Evolutionary conservation across 768 basidiomycete species (phyloP), one percentile per base, ranked within the genome.

Genomic region (Cytidiella melzeri): DNA sequence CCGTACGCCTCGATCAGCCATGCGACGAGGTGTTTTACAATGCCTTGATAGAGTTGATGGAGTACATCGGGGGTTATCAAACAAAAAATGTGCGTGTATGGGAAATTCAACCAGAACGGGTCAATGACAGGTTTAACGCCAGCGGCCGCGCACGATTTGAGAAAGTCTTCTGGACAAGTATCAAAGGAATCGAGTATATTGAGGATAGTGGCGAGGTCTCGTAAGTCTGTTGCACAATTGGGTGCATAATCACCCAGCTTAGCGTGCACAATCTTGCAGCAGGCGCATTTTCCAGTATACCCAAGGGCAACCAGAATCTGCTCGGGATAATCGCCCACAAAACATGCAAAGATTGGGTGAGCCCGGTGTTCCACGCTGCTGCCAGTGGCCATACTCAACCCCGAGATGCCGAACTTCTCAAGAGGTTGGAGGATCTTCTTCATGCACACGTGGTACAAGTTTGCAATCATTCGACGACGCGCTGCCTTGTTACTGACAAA

Each of bases 321-420:
- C 38, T 57, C 57, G 2, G 57, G 60, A 41, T 57, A 57, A 24
- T 60, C 61, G 0, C 53, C 54, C 13, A 57, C 51, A 40, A 46
- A 58, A 6, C 15, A 24, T 0, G 57, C 59, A 4, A 59, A 34
- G 24, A 63, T 52, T 1, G 63, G 63, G 39, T 60, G 58, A 9
- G 54, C 53, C 25, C 72, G 74, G 38, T 69, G 70, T 20, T 73
- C 43, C 20, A 73, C 56, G 1, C 70, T 68, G 47, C 69, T 63
- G 2, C 65, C 64, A 43, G 60, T 66, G 0, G 43, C 12, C 59
- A 72, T 65, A 0, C 55, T 36, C 10, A 69, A 48, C 7, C 71
- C 72, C 3, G 56, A 39, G 0, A 25, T 5, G 2, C 69, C 70
- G 7, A 67, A 60, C 5, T 21, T 21, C 34, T 53, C 30, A 3